A percentile compares a stretch with the other conserved stretches of the same genome.
Conservation (phyloP, 2,329 filamentous ascomycete genomes). For the Colletotrichum karsti region DNA sequence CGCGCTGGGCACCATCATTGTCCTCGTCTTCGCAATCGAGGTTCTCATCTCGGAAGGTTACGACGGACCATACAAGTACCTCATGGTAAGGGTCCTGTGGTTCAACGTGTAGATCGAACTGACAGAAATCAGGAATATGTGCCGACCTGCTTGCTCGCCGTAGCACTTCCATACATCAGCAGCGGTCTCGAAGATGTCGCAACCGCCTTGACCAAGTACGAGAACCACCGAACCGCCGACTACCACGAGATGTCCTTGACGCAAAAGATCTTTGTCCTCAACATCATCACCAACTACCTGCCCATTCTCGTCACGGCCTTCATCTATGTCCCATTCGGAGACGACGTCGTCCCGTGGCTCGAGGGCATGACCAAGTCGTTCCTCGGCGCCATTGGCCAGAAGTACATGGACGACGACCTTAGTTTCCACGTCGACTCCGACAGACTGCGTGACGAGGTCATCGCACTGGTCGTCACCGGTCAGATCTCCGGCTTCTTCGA, state of each 20-base stretch:
- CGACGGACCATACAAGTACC: conserved; percentile 71
- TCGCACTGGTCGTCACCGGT: conserved; percentile 78
- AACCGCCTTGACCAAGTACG: conserved; percentile 70
- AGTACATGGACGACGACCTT: conserved; percentile 56
- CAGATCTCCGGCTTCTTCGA: conserved; percentile 77
- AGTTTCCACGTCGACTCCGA: conserved; percentile 72
- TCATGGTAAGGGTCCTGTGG: conserved; percentile 58
- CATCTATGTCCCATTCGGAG: conserved; percentile 80
- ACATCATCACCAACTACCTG: conserved; percentile 83
- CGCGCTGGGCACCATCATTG: conserved; percentile 72
- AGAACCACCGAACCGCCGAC: conserved; percentile 79
- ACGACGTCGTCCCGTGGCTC: conserved; percentile 72
- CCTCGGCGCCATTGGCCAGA: conserved; percentile 46
- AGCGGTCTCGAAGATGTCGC: conserved; percentile 71
- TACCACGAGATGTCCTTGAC: conserved; percentile 75
- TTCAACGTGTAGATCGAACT: not conserved
- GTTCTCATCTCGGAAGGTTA: conserved; percentile 81
- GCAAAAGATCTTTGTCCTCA: conserved; percentile 79
- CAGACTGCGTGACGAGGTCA: conserved; percentile 75
- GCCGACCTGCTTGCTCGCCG: conserved; percentile 75
- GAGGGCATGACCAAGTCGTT: conserved; percentile 66
- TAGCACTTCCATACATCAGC: conserved; percentile 71
- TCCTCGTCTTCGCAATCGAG: conserved; percentile 76
- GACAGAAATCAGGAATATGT: conserved; percentile 67
- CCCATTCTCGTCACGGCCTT: conserved; percentile 81